Evolutionary conservation across 208 protist genomes (phyloP).

Genomic region (Wallacemonas sp.): DNA sequence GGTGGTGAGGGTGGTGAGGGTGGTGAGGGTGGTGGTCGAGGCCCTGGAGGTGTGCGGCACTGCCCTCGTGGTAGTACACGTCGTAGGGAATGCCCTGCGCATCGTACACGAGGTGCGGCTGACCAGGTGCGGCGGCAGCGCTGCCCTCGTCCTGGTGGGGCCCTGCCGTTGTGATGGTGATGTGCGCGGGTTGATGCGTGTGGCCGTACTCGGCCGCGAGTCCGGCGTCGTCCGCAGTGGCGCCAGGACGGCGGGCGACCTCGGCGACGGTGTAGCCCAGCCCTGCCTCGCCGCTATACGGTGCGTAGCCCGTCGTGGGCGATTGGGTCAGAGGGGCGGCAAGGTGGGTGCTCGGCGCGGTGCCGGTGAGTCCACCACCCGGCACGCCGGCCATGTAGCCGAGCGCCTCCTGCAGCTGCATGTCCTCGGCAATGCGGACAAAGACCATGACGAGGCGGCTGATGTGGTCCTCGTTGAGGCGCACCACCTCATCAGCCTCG

Average conservation of each 20-base stretch:
- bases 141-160: too few relatives aligned
- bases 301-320: neutral
- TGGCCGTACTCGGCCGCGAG: neutral
- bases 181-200: too few relatives aligned
- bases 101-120: neutral
- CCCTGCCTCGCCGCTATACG: conserved; percentile 23
- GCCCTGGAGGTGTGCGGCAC: neutral
- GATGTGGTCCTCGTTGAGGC: conserved; percentile 84
- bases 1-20: conserved; percentile 2
- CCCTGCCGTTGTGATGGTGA: too few relatives aligned
- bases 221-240: neutral
- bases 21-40: neutral
- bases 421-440: conserved; percentile 58
- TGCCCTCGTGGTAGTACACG: neutral
- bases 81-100: conserved; percentile 9
- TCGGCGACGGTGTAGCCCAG: conserved; percentile 49
- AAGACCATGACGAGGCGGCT: conserved; percentile 82
- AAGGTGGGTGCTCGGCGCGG: too few relatives aligned
- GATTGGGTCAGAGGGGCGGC: neutral
- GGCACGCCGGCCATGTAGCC: conserved; percentile 4
- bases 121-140: too few relatives aligned
- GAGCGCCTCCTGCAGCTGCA: conserved; percentile 20
- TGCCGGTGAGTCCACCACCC: too few relatives aligned
- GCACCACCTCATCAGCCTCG: conserved; percentile 72
- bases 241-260: conserved; percentile 24